Conservation (phyloP, 2,329 filamentous ascomycete species). For the Mollisia scopiformis region DNA sequence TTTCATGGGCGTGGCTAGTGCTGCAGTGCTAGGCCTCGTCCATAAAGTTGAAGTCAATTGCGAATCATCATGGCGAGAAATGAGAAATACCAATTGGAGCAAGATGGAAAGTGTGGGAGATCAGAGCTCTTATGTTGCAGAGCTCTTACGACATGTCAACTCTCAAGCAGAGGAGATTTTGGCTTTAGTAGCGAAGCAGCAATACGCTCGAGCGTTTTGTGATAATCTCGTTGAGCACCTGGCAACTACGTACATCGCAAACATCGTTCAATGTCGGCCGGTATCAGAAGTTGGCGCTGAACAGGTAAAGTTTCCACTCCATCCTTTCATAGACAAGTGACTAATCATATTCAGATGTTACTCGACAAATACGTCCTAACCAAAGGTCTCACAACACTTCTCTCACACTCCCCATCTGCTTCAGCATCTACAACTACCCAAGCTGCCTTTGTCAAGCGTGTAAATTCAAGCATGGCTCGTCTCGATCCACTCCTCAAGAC, state of each 20-base stretch:
- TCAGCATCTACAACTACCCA: constrained; percentile 34
- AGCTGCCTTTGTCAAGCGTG: constrained; percentile 79
- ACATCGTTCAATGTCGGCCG: constrained; percentile 85
- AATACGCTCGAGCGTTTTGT: constrained; percentile 92
- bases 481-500: constrained; percentile 95
- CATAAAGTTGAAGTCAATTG: constrained; percentile 80
- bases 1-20: constrained; percentile 92
- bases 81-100: constrained; percentile 95
- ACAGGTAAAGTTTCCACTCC: constrained; percentile 57
- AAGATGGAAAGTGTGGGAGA: constrained; percentile 92
- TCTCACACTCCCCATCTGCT: constrained; percentile 53
- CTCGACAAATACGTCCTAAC: constrained; percentile 92
- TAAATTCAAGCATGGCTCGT: constrained; percentile 80
- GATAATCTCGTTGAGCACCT: constrained; percentile 94
- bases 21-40: constrained; percentile 82
- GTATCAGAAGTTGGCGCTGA: constrained; percentile 94
- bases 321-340: neutral
- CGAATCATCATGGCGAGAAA: constrained; percentile 91
- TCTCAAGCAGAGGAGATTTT: constrained; percentile 75
- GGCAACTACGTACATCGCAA: constrained; percentile 76
- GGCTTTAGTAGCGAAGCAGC: constrained; percentile 79
- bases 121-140: constrained; percentile 88
- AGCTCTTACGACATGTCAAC: constrained; percentile 76
- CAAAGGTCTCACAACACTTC: constrained; percentile 73
- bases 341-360: constrained; percentile 69